A percentile compares a stretch with the other conserved stretches of the same genome.
Evolutionary conservation across 176 grass and related monocot genomes (phyloP).

Genomic region (Hsuehochloa calcarea): DNA sequence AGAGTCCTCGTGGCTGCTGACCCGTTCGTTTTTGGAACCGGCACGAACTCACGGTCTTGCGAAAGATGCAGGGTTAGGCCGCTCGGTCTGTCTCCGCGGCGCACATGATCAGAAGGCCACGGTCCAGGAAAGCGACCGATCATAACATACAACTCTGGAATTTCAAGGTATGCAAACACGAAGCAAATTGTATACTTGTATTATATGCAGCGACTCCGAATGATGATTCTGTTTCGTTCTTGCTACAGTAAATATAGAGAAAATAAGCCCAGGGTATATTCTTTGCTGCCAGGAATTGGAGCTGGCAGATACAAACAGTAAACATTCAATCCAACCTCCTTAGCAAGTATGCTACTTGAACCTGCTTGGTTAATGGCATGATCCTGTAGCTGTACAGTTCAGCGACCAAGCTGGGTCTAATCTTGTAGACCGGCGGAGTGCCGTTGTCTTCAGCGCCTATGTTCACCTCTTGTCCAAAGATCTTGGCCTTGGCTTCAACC

Average conservation of each 20-base stretch:
- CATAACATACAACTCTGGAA: not conserved
- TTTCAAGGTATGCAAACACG: not conserved
- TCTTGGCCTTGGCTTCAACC: conserved; percentile 65
- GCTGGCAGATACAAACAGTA: not conserved
- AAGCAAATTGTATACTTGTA: not conserved
- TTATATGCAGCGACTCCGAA: not conserved
- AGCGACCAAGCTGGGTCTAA: conserved; percentile 66
- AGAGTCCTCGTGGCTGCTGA: too few species aligned
- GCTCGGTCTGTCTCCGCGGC: not conserved
- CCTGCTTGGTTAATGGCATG: conserved; percentile 93
- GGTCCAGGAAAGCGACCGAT: not conserved
- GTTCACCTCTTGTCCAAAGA: conserved; percentile 82
- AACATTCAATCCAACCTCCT: conserved; percentile 68
- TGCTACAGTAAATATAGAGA: not conserved
- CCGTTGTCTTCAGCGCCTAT: conserved; percentile 39
- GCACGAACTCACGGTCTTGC: not conserved
- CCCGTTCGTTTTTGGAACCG: not conserved
- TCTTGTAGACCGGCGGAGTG: conserved; percentile 59
- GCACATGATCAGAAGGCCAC: not conserved
- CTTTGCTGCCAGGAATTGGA: conserved; percentile 11
- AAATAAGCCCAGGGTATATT: not conserved
- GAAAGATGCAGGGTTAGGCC: not conserved
- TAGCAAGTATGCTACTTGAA: conserved; percentile 81
- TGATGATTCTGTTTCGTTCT: not conserved
- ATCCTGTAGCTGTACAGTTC: conserved; percentile 74